These are phyloP conservation scores for Drechslerella dactyloides DNA, from an alignment of 2,329 filamentous ascomycete species.

Conservation along the genomic window DNA sequence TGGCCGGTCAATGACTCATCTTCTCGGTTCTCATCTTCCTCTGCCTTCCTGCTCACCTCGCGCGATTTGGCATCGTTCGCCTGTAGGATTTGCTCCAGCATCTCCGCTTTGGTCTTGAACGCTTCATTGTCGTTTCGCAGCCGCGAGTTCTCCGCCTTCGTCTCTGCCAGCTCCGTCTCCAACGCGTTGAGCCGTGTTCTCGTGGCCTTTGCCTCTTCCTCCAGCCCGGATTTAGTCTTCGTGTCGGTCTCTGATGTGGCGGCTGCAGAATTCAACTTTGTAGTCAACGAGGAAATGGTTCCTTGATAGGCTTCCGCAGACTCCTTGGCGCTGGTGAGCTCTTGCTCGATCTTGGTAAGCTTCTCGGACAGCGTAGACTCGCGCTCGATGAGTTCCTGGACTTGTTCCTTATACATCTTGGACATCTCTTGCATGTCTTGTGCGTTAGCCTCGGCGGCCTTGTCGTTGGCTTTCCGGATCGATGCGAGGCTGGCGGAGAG, in stretches of 20 bases:
- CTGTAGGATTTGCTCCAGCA: slow-evolving; percentile 46
- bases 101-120: slow-evolving; percentile 25
- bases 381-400: slow-evolving; percentile 28
- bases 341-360: slow-evolving; percentile 13
- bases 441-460: slow-evolving; percentile 41
- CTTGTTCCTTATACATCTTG: slow-evolving; percentile 44
- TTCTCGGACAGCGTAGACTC: slow-evolving; percentile 14
- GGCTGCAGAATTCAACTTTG: slow-evolving; percentile 15
- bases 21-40: slow-evolving; percentile 49
- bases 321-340: slow-evolving; percentile 23
- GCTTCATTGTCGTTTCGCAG: slow-evolving; percentile 36
- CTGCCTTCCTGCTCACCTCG: slow-evolving; percentile 50
- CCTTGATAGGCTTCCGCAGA: slow-evolving; percentile 26
- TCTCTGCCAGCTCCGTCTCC: slow-evolving; percentile 35
- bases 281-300: slow-evolving; percentile 14
- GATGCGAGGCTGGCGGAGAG: slow-evolving; percentile 21
- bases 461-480: slow-evolving; percentile 40
- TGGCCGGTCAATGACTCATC: slow-evolving; percentile 51
- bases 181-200: slow-evolving; percentile 16
- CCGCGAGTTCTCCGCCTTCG: slow-evolving; percentile 38
- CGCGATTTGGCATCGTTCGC: slow-evolving; percentile 34
- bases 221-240: slow-evolving; percentile 25
- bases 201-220: slow-evolving; percentile 25
- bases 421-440: slow-evolving; percentile 49
- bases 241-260: slow-evolving; percentile 17